Evolutionary conservation across 2,329 filamentous ascomycete genomes (phyloP), one percentile per base, ranked within the genome.

Genomic region (Xylaria multiplex): DNA sequence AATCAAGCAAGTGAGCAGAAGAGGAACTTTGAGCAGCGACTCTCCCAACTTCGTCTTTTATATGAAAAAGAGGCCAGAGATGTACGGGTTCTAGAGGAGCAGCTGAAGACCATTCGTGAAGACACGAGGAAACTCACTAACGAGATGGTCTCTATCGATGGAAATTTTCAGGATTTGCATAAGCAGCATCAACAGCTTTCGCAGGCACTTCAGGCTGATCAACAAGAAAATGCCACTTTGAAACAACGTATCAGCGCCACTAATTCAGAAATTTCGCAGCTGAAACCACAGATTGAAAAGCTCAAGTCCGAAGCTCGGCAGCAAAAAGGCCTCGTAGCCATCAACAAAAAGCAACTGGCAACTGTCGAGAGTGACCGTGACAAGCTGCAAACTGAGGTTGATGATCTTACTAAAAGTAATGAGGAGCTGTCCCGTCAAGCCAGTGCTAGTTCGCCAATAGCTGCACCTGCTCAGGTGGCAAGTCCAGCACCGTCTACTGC

Each of bases 291-390:
- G 71, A 88, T 99, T 59, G 96, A 99, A 78, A 98, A 97, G 83
- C 85, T 97, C 73, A 93, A 92, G 77, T 93, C 91, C 13, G 93
- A 97, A 73, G 93, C 93, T 30, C 90, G 96, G 48, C 96, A 98
- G 78, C 94, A 98, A 76, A 98, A 97, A 81, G 96, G 96, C 19
- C 85, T 98, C 70, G 95, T 97, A 35, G 94, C 96, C 49, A 99
- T 99, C 81, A 97, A 97, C 82, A 98, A 96, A 85, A 99, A 99
- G 82, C 96, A 99, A 80, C 83, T 98, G 66, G 88, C 91, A 42
- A 97, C 94, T 0, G 93, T 91, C 64, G 96, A 99, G 79, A 88
- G 87, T 54, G 95, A 98, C 78, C 88, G 92, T 37, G 95, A 98
- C 67, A 95, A 93, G 82, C 83, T 97, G 45, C 94, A 93, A 81